These are phyloP conservation scores for Globisporangium emineosum DNA, from an alignment of 352 stramenopile species.

Conservation along the genomic window DNA sequence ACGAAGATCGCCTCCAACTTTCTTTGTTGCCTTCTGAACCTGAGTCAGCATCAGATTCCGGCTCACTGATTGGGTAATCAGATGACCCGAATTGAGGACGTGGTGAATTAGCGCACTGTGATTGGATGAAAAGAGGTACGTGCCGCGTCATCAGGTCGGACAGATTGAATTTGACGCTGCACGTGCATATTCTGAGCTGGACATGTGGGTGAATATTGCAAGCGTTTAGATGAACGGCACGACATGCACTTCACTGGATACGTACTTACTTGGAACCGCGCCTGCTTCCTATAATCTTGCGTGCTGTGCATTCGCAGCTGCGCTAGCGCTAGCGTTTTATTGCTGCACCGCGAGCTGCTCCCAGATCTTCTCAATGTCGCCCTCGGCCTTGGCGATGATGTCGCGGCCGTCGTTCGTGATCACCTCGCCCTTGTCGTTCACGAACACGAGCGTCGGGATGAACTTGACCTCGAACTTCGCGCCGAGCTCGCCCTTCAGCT, in stretches of 20 bases:
- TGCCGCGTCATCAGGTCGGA: too few species aligned
- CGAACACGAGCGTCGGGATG: conserved; percentile 81
- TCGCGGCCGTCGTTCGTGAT: conserved; percentile 68
- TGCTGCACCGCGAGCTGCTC: conserved; percentile 19
- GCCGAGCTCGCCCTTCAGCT: conserved; percentile 45
- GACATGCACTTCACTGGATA: neutral
- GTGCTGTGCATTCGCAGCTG: neutral
- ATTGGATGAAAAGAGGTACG: too few species aligned
- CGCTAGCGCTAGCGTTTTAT: neutral
- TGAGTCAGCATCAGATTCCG: too few species aligned
- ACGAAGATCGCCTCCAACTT: too few species aligned
- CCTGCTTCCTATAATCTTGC: neutral
- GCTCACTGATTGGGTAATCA: too few species aligned
- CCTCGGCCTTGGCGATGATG: conserved; percentile 67
- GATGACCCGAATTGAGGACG: too few species aligned
- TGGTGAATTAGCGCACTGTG: too few species aligned
- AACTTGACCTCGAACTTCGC: conserved; percentile 71
- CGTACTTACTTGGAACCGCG: neutral
- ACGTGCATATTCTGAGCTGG: too few species aligned
- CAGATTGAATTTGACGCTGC: too few species aligned
- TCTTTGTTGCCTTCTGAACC: too few species aligned
- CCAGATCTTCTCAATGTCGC: conserved; percentile 15
- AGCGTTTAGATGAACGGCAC: neutral
- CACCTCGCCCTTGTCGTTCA: conserved; percentile 77
- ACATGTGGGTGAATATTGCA: neutral